Evolutionary conservation across 1,284 basidiomycete species (phyloP), one percentile per base, ranked within the genome.

Genomic region (Tilletiaria anomala): DNA sequence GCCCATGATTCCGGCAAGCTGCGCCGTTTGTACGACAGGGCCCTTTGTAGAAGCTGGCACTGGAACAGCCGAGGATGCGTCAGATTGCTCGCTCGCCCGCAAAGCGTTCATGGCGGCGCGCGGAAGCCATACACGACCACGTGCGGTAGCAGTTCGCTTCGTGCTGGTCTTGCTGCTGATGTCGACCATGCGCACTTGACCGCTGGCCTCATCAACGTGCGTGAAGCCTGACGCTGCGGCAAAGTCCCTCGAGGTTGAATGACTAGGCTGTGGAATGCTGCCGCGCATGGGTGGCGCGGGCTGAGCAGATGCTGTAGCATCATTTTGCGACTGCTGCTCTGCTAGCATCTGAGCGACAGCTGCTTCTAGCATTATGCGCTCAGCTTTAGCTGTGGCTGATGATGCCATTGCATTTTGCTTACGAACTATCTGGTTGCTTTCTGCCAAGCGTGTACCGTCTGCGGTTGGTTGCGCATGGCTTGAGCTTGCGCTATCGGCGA

Each of bases 1-100:
- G 6, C 75, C 84, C 79, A 86, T 85, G 62, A 88, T 83, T 11
- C 78, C 86, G 2, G 85, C 84, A 69, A n/a, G 78, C 76, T 67
- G 87, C 75, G 38, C 85, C 78, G 68, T 88, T 84, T 53, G 50
- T 8, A 61, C 42, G 2, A 61, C 56, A 14, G 56, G 51, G 1
- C 58, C 58, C 33, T 61, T 61, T n/a, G 11, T 20, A 6, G 5
- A 31, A 6, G 47, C n/a, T n/a, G n/a, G n/a, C n/a, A n/a, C n/a
- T n/a, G n/a, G n/a, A n/a, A n/a, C n/a, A n/a, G n/a, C n/a, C n/a
- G n/a, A n/a, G n/a, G n/a, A 32, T 12, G 46, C 79, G 10, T 61
- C 68, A 29, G 39, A 69, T 68, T 22, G 70, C 70, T 44, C 68
- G 62, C 37, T 69, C 53, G 22, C 55, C 54, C 39, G 65, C 44